Evolutionary conservation across 768 basidiomycete species (phyloP), one percentile per base, ranked within the genome.

Genomic region (Tricholoma sp.): DNA sequence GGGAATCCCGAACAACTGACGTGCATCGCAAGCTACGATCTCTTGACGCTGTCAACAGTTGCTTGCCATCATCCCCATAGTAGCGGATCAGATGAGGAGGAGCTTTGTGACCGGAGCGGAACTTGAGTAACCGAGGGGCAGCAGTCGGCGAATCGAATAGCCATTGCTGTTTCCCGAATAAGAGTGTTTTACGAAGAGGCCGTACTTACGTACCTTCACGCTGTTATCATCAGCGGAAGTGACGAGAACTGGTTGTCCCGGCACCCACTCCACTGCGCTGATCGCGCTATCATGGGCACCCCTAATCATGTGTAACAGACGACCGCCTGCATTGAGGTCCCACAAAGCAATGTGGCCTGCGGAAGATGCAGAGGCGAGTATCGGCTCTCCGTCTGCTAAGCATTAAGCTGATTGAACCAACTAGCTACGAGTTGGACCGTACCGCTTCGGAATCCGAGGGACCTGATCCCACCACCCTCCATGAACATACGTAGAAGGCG

Each of bases 21-120:
- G 91, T 95, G 67, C 85, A 93, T 35, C 97, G 80, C 53, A 99
- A 72, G 62, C 90, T 89, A 32, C 94, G 85, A 70, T 99, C 97
- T 57, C 88, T 75, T 2, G 93, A 94, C 4, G 92, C 88, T 4
- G 91, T 94, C 47, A 99, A 71, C 7, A 99, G 74, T 60, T 93
- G 88, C 72, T 99, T 99, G 2, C 97, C 97, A 65, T 99, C 96
- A n/a, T 90, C 86, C 11, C 95, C 96, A 69, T 97, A 98, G 71
- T 93, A 98, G 55, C 95, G 81, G 50, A 99, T 92, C 18, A 94
- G 78, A 67, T 94, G 88, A 0, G 94, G 94, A 16, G 97, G 94
- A 0, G 85, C 80, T 61, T 89, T 89, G 65, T 99, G 97, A 34
- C 97, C 97, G 0, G 92, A 88, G 47, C 97, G 84, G 69, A 83